Base-by-base conservation (phyloP, 2,329 filamentous ascomycete genomes). In the Epicoccum nigrum region DNA sequence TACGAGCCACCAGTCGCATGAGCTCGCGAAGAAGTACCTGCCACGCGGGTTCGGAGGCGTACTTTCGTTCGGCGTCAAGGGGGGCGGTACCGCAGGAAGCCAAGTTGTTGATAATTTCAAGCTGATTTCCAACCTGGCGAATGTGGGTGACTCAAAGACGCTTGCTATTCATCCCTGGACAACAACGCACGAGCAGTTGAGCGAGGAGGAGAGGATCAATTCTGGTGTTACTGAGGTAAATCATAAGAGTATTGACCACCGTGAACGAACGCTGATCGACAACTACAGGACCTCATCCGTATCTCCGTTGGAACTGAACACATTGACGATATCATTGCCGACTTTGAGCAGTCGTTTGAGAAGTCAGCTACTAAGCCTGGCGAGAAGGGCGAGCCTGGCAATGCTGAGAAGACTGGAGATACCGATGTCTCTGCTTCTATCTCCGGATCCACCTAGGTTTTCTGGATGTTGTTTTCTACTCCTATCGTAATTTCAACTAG, bases 221-320 rank as follows among this genome's bases (percentile, higher is more conserved):
- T 93, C 90, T 17, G 93, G 93, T 64, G 90, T 94, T 9, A 94
- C 90, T 13, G 86, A 89, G 77, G 83, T 85, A 69, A 64, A 73
- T 50, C 20, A 5, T 4, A 8, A 13, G 1, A 15, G 4, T 7
- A 19, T 8, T 7, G 12, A 8, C 1, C 15, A 7, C 11, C 19
- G n/a, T 13, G 9, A n/a, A 19, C 4, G 12, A 23, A 21, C 25
- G 20, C 64, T 67, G 27, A 56, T 12, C 16, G n/a, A 8, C 4
- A 20, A 9, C 37, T 42, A 9, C 72, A 91, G 82, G 93, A 96
- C 69, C 85, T 92, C 31, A 96, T 97, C 74, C 89, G 93, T 57
- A 94, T 97, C 68, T 97, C 92, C 0, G 92, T 97, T 52, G 93
- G 93, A 44, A 96, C 89, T 1, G 93, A 97, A 78, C 92, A 97